phyloP scores from a whole-genome alignment of 495 filamentous ascomycete genomes.

The Aspergillus bertholletiae region DNA sequence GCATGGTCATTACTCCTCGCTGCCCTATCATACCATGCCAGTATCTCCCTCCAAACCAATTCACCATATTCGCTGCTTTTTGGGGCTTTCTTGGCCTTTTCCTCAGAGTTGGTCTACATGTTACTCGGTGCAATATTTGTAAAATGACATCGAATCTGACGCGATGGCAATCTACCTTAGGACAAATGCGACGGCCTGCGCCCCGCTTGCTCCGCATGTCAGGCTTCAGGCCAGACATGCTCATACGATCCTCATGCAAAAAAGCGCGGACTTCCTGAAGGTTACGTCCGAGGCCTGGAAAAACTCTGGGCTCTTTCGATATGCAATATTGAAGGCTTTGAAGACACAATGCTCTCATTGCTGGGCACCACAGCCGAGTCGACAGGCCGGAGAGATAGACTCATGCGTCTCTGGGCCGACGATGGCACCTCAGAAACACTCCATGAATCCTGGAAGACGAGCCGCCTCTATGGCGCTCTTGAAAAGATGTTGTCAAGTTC shows the following conservation, averaged over 20 bases:
- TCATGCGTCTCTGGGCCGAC: conserved; percentile 49
- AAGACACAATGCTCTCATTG: conserved; percentile 44
- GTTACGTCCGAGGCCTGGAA: conserved; percentile 44
- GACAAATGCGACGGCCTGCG: conserved; percentile 68
- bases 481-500: conserved; percentile 51
- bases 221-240: conserved; percentile 56
- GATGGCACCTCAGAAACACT: conserved; percentile 48
- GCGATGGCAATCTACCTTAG: conserved; percentile 5
- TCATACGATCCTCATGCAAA: conserved; percentile 68
- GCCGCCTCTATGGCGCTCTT: conserved; percentile 48
- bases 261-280: conserved; percentile 58
- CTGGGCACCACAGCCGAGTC: conserved; percentile 38
- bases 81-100: not conserved
- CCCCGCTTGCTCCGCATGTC: conserved; percentile 63
- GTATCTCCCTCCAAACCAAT: not conserved
- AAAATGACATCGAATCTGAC: not conserved
- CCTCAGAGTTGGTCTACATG: not conserved
- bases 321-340: conserved; percentile 47
- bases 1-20: not conserved
- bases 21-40: not conserved
- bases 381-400: conserved; percentile 22
- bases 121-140: not conserved
- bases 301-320: conserved; percentile 45
- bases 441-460: conserved; percentile 56
- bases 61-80: not conserved